Conservation (phyloP, 257 asterid genomes). For the Mitragyna speciosa region DNA sequence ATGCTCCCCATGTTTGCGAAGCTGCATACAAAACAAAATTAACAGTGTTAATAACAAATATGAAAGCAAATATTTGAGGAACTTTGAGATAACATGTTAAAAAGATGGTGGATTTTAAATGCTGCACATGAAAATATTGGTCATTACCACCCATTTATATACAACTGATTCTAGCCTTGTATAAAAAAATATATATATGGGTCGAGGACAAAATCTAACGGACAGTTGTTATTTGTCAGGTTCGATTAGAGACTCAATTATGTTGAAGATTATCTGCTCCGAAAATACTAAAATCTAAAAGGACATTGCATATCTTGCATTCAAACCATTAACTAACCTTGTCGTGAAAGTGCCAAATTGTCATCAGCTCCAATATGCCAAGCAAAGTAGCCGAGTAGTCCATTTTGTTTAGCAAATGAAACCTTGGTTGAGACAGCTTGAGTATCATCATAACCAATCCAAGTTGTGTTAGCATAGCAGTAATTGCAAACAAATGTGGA, state of each 20-base stretch:
- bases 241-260: too few relatives aligned
- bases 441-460: conserved; percentile 50
- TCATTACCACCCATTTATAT: too few relatives aligned
- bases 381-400: conserved; percentile 53
- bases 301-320: neutral
- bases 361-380: conserved; percentile 49
- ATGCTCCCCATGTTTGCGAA: conserved; percentile 39
- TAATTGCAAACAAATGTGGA: conserved; percentile 23
- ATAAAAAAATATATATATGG: too few relatives aligned
- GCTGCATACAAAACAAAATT: conserved; percentile 22
- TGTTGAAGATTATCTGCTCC: neutral
- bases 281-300: too few relatives aligned
- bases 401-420: conserved; percentile 38
- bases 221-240: too few relatives aligned
- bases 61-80: neutral
- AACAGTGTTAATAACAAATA: neutral
- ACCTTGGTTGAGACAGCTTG: conserved; percentile 37
- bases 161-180: too few relatives aligned
- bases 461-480: conserved; percentile 41
- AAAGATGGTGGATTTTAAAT: too few relatives aligned
- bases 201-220: too few relatives aligned
- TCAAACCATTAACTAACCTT: conserved; percentile 30
- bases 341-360: conserved; percentile 47
- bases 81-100: neutral
- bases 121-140: too few relatives aligned